phyloP scores from a whole-genome alignment of 208 protist genomes.

The Borovskyia barvae region DNA sequence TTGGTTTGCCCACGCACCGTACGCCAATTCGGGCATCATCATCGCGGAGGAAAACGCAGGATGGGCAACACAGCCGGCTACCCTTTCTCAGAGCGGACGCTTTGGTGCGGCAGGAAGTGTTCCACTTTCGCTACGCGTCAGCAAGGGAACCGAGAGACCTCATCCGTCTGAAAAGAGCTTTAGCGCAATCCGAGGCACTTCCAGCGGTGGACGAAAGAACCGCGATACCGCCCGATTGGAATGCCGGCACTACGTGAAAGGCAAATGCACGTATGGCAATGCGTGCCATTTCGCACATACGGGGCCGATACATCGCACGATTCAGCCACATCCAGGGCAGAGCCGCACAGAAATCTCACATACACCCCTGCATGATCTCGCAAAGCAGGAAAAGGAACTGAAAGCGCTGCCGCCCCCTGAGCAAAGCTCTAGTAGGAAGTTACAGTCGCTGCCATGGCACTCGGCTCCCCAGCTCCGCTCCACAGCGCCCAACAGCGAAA shows the following conservation, averaged over 20 bases:
- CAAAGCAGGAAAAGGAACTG: conserved; percentile 14
- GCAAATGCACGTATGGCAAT: conserved; percentile 61
- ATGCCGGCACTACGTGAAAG: conserved; percentile 55
- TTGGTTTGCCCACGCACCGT: conserved; percentile 15
- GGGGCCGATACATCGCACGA: conserved; percentile 37
- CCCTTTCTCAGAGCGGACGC: no score
- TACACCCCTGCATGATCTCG: conserved; percentile 44
- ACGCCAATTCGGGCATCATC: conserved; percentile 20
- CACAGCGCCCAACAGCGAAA: no score
- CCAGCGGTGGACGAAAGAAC: conserved; percentile 3
- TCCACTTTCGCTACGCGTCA: no score
- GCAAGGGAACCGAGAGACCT: no score
- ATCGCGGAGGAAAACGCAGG: conserved; percentile 12
- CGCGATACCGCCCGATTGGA: not conserved
- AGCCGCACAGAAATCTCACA: conserved; percentile 32
- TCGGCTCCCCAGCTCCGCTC: no score
- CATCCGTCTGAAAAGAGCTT: no score
- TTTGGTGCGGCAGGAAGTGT: no score
- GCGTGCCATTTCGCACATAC: conserved; percentile 60
- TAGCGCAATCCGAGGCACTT: not conserved
- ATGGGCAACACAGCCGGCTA: no score
- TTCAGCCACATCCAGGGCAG: conserved; percentile 22
- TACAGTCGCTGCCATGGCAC: no score
- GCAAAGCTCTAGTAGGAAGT: no score
- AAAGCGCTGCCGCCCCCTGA: no score